Evolutionary conservation across 2,329 filamentous ascomycete genomes (phyloP), one percentile per base, ranked within the genome.

Genomic region (Canariomyces notabilis): DNA sequence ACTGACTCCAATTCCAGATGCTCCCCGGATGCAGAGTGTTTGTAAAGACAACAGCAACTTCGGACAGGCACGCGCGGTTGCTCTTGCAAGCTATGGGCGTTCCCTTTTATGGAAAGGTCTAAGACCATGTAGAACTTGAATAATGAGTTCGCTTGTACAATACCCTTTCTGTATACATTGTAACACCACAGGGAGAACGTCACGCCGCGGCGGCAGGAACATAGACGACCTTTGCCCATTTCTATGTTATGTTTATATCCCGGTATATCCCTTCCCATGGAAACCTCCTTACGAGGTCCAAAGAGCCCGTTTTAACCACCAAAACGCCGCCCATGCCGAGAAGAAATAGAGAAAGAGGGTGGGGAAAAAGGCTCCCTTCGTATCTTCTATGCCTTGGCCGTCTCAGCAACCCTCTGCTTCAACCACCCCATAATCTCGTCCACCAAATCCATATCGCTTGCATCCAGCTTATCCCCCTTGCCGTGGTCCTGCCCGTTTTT

Each of bases 21-120:
- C 85, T 95, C 57, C 87, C 90, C 14, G 89, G 89, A 63, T 86
- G 84, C 64, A 80, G 93, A 59, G 80, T 96, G 57, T 85, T 84
- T 48, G 75, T 95, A 45, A 83, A 93, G 66, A 96, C 90, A 1
- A 85, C 85, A 21, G 90, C 88, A 34, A 89, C 76, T 20, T 91
- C 85, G 21, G 89, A 96, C 66, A 82, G 83, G 59, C 89, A 96
- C 59, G 90, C 87, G 6, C 79, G 87, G 57, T 69, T 95, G 49
- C 74, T 96, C 43, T 72, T 89, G 46, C 77, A 79, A 58, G 72
- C 83, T 11, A 69, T 90, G 50, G 87, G 87, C 23, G 68, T 93
- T 52, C 89, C 90, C 0, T 95, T 95, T 66, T 80, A 87, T 59
- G 89, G 89, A 29, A 11, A 49, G 41, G 47, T 61, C 39, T 45